Percentiles rank a stretch among this genome's conserved stretches.
Conservation (phyloP, 1,284 basidiomycete species). For the Trichosporon asahii region DNA sequence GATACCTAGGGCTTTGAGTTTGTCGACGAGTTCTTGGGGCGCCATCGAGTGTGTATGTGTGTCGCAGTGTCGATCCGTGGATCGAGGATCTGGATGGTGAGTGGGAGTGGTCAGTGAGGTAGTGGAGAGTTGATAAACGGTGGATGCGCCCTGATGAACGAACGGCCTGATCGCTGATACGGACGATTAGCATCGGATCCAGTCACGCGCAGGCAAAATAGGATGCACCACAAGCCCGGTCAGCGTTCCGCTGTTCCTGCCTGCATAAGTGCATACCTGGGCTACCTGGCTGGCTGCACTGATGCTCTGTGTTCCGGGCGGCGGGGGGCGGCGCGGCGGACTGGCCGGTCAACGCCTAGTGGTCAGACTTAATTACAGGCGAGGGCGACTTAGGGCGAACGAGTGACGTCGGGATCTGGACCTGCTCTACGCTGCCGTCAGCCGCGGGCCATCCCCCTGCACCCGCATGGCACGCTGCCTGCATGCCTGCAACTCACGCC, state of each 20-base stretch:
- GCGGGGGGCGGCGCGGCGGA: not conserved
- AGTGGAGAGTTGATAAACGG: not conserved
- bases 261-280: not conserved
- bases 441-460: no score
- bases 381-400: not conserved
- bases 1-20: conserved; percentile 44
- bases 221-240: not conserved
- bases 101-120: not conserved
- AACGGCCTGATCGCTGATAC: not conserved
- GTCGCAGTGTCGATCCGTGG: not conserved
- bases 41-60: conserved; percentile 8
- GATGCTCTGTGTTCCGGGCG: not conserved
- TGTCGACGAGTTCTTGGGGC: conserved; percentile 33
- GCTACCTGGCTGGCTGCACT: no score
- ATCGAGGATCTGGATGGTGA: not conserved
- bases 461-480: no score
- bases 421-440: not conserved
- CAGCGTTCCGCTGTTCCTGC: not conserved
- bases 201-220: not conserved
- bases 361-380: not conserved
- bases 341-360: not conserved
- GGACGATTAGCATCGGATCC: not conserved
- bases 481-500: not conserved
- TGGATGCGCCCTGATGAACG: not conserved
- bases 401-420: not conserved